These are phyloP conservation scores for Phaeosphaeriaceae sp. DNA, from an alignment of 2,329 filamentous ascomycete genomes.

Conservation along the genomic window DNA sequence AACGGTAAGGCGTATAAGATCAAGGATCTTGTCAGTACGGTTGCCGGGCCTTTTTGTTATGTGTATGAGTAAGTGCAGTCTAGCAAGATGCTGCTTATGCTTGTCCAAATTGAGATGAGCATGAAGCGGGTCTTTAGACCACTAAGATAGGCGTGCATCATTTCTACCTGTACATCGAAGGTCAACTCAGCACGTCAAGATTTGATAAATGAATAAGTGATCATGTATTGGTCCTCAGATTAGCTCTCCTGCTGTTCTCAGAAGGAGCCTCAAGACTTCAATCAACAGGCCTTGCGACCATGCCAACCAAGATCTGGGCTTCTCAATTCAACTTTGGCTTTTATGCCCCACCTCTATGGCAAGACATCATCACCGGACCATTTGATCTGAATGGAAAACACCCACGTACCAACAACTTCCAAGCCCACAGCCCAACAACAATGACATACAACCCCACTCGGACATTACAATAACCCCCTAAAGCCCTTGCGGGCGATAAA, in stretches of 20 bases:
- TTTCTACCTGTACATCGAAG: too few species aligned
- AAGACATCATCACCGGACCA: constrained; percentile 44
- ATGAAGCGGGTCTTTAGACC: background rate
- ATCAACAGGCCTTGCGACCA: constrained; percentile 16
- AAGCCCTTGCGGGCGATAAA: too few species aligned
- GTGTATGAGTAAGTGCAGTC: constrained; percentile 53
- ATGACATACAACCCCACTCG: constrained; percentile 35
- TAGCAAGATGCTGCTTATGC: too few species aligned
- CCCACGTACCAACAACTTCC: constrained; percentile 15
- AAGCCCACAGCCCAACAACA: constrained; percentile 27
- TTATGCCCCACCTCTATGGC: constrained; percentile 33
- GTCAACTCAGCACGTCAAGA: background rate
- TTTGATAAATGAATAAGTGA: background rate
- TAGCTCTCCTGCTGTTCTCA: constrained; percentile 46
- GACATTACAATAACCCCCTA: constrained; percentile 7
- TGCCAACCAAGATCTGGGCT: constrained; percentile 24
- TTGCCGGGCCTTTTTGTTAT: constrained; percentile 57
- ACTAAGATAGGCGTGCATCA: too few species aligned
- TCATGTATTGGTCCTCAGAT: constrained; percentile 39
- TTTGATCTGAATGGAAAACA: constrained; percentile 14
- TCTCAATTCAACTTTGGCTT: constrained; percentile 45
- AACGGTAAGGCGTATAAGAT: constrained; percentile 48
- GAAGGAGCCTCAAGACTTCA: constrained; percentile 29
- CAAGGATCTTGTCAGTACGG: constrained; percentile 53
- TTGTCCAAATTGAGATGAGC: too few species aligned